Evolutionary conservation across 164 flowering plant genomes (phyloP), one percentile per base, ranked within the genome.

Genomic region (Amborella trichopoda): DNA sequence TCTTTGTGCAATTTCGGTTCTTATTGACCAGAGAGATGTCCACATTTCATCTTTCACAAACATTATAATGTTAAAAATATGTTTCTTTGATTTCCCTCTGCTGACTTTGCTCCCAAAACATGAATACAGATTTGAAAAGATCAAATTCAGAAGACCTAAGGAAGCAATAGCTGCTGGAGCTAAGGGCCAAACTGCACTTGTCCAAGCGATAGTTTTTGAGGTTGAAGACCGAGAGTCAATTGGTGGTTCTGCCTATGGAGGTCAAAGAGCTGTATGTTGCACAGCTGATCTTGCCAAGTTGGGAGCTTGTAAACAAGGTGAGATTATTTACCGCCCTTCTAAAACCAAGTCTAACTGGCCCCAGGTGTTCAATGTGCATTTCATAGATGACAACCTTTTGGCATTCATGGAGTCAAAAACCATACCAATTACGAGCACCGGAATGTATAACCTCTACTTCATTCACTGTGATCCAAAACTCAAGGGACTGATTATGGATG

Each of bases 181-280:
- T 38, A 38, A 6, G 41, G 20, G 26, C 54, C 74, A 66, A 66
- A 69, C 89, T 41, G 70, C 65, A 46, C 30, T 57, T 48, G 56
- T 91, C 49, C 86, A 93, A 39, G 95, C 95, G 12, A 38, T 93
- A 46, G 56, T 93, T 54, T 91, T 93, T 58, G 99, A 93, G 71
- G 95, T 93, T 40, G 99, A 84, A 54, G 99, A 93, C 50, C 70
- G 99, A 51, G 95, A 88, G 47, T 62, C 59, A 22, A 75, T 93
- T 34, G 99, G 96, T 21, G 99, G 99, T 30, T 93, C 99, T 36
- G 99, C 95, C 23, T 93, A 87, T 64, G 99, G 99, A 10, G 99
- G 99, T 33, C 99, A 93, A 65, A 80, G 96, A 65, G 95, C 95
- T 52, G 73, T 93, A 32, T 93, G 99, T 56, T 93, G 99, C 80